phyloP scores from a whole-genome alignment of 768 basidiomycete species.

The Tephrocybe rancida region DNA sequence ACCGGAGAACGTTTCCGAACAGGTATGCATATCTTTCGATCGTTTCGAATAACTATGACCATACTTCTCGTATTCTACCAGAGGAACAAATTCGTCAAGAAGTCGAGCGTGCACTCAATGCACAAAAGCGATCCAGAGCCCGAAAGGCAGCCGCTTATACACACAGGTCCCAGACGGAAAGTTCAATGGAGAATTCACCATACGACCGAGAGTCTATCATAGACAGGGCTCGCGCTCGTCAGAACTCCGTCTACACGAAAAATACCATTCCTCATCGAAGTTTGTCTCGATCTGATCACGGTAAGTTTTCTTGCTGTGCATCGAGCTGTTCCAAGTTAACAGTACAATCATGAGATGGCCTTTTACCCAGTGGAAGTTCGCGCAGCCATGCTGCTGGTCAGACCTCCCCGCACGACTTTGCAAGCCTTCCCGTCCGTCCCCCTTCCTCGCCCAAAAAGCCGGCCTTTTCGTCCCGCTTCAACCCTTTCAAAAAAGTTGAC shows the following conservation, averaged over 20 bases:
- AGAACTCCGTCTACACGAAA: not conserved
- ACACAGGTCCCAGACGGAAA: not conserved
- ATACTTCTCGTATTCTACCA: not conserved
- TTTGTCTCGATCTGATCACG: not conserved
- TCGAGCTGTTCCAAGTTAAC: not conserved
- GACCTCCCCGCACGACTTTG: no score
- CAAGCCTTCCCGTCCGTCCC: no score
- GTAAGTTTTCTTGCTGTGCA: not conserved
- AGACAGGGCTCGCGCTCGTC: not conserved
- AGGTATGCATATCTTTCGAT: slow-evolving; percentile 3
- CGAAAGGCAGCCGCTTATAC: slow-evolving; percentile 2
- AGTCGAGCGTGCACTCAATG: slow-evolving; percentile 6
- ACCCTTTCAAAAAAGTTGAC: not conserved
- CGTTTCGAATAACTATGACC: not conserved
- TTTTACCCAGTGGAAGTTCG: not conserved
- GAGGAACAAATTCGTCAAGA: slow-evolving; percentile 12
- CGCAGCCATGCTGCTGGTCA: no score
- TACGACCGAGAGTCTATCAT: not conserved
- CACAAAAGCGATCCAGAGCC: slow-evolving; percentile 7
- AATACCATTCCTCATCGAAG: not conserved
- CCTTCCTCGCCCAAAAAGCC: not conserved
- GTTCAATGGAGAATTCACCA: not conserved
- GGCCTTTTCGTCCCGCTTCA: not conserved
- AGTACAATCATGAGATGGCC: not conserved
- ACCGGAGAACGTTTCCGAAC: slow-evolving; percentile 1